Percentiles rank a stretch among this genome's conserved stretches.
phyloP scores from a whole-genome alignment of 2,329 filamentous ascomycete genomes.

The Fusarium odoratissimum region DNA sequence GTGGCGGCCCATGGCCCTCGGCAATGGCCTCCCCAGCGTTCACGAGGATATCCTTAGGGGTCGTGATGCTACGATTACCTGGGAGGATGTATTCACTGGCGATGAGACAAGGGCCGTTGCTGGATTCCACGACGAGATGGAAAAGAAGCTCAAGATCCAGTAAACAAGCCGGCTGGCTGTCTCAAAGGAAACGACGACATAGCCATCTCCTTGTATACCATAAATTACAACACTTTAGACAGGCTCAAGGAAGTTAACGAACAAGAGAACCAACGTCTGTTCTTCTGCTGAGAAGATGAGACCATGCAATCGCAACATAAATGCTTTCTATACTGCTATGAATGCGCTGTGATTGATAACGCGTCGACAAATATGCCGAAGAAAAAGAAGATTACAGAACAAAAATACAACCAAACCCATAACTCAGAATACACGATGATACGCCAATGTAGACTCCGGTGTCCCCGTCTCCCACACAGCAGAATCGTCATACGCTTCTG shows the following conservation, averaged over 20 bases:
- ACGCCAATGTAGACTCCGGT: constrained; percentile 47
- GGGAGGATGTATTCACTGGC: constrained; percentile 94
- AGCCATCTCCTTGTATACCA: constrained; percentile 29
- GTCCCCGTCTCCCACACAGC: constrained; percentile 43
- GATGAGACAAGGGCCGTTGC: constrained; percentile 77
- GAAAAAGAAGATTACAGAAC: constrained; percentile 29
- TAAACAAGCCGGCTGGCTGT: constrained; percentile 22
- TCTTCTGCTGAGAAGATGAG: neutral
- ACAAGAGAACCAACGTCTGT: neutral
- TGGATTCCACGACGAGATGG: constrained; percentile 92
- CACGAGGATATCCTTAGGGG: constrained; percentile 92
- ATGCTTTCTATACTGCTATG: constrained; percentile 51
- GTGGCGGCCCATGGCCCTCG: constrained; percentile 80
- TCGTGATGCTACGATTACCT: constrained; percentile 79
- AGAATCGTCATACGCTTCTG: constrained; percentile 41
- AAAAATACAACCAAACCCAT: constrained; percentile 36
- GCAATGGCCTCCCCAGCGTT: constrained; percentile 70
- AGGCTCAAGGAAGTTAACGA: constrained; percentile 13
- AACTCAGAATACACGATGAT: constrained; percentile 45
- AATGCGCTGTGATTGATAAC: constrained; percentile 24
- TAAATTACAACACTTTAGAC: constrained; percentile 33
- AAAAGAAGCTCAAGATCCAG: constrained; percentile 85
- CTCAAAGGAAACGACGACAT: neutral
- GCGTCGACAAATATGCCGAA: constrained; percentile 25
- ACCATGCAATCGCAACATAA: constrained; percentile 24